Evolutionary conservation across 768 basidiomycete species (phyloP), one percentile per base, ranked within the genome.

Genomic region (Galerina marginata): DNA sequence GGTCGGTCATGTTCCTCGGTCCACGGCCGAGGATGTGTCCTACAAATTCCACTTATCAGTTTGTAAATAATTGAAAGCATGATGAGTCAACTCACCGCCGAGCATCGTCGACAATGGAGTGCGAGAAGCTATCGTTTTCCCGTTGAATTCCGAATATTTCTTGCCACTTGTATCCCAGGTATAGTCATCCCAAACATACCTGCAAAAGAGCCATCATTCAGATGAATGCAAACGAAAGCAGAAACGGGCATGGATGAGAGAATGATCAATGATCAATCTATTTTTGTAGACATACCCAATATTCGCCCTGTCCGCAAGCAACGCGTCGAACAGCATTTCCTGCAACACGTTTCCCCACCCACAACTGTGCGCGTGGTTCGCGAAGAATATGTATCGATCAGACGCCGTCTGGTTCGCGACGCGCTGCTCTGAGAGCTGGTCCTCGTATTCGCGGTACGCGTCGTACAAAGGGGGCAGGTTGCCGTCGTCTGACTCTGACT

Each of bases 321-420:
- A 74, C 0, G 84, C 77, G 49, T 83, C 80, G 48, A 87, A 64
- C 3, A 88, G 54, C 58, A 85, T 78, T 59, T 87, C 86, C 60
- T 89, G 84, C 76, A 88, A 74, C 9, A 71, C 77, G 55, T 89
- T 89, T 2, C 86, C 87, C 85, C 85, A 88, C 3, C 87, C 88
- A 44, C 79, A 76, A 9, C 67, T 84, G 4, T 67, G 69, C 14
- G 75, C 80, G 64, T 86, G 83, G 48, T 84, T 84, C 2, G 82
- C 73, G 20, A 77, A 71, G 74, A 77, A 86, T 9, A 87, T 68
- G 64, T 80, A 86, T 54, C 75, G 79, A 1, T 74, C 75, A 40
- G 75, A 69, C 5, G 66, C 81, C 77, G 26, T 52, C 54, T 12
- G 10, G 23, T 51, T 53, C 33, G 44, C 33, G 9, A 61, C 11